phyloP scores from a whole-genome alignment of 139 green algal genomes.

The Coelastrella sp. region DNA sequence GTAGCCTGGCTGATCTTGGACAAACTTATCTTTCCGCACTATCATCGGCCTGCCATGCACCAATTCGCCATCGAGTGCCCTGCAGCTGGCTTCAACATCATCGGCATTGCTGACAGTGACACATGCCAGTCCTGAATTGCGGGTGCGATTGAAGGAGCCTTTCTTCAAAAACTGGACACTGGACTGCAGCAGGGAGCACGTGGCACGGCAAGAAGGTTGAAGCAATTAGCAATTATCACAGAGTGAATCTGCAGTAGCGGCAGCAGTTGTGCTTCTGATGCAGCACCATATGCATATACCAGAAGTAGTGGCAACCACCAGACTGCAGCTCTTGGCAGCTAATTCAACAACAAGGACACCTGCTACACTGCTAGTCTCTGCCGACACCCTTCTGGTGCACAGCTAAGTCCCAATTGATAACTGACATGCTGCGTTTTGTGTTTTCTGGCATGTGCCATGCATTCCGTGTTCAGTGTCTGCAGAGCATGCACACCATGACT shows the following conservation, averaged over 20 bases:
- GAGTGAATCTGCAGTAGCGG: not conserved
- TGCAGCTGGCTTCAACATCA: slow-evolving; percentile 16
- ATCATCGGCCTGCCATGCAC: slow-evolving; percentile 38
- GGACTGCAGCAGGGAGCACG: not conserved
- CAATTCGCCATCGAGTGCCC: not conserved
- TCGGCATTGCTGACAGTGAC: not conserved
- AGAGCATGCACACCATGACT: not conserved
- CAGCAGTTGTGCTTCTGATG: not conserved
- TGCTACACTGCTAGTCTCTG: too few species aligned
- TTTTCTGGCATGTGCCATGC: not conserved
- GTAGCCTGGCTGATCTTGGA: not conserved
- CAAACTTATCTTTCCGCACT: slow-evolving; percentile 33
- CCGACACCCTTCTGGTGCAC: not conserved
- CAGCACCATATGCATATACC: not conserved
- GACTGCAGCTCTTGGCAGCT: too few species aligned
- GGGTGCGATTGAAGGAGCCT: slow-evolving; percentile 7
- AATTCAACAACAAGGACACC: too few species aligned
- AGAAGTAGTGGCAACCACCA: not conserved
- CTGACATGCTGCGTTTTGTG: not conserved
- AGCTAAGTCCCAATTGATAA: not conserved
- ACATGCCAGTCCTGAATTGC: slow-evolving; percentile 15
- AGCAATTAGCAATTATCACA: not conserved
- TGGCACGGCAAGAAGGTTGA: not conserved
- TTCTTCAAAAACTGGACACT: slow-evolving; percentile 36
- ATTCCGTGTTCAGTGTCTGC: not conserved